phyloP scores from a whole-genome alignment of 495 filamentous ascomycete genomes.

The Talaromyces trachyspermus region DNA sequence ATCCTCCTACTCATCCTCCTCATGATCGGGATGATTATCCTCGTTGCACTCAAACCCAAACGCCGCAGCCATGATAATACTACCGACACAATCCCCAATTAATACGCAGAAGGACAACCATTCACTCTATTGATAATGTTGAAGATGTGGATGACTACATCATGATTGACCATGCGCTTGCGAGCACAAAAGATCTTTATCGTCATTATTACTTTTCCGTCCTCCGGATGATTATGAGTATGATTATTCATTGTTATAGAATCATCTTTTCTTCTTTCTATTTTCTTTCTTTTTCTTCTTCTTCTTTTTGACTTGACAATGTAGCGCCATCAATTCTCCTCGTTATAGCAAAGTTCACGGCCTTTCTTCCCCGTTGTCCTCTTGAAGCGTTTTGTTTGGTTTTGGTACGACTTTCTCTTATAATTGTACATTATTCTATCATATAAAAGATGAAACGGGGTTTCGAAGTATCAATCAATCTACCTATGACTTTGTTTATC shows the following conservation, averaged over 20 bases:
- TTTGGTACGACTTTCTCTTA: background rate
- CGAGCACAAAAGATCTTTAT: no score
- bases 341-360: background rate
- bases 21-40: constrained; percentile 77
- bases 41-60: constrained; percentile 80
- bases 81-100: constrained; percentile 15
- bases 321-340: no score
- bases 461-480: no score
- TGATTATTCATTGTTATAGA: no score
- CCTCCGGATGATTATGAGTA: no score
- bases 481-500: background rate
- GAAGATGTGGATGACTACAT: no score
- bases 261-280: no score
- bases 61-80: constrained; percentile 21
- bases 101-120: constrained; percentile 12
- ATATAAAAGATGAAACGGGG: no score
- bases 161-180: no score
- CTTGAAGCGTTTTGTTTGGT: background rate
- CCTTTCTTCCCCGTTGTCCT: background rate
- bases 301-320: background rate
- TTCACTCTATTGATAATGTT: no score
- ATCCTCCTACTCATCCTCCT: constrained; percentile 79
- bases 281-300: no score
- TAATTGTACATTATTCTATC: constrained; percentile 3
- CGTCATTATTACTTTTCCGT: no score